Conservation (phyloP, 495 filamentous ascomycete species). For the Neurospora terricola region DNA sequence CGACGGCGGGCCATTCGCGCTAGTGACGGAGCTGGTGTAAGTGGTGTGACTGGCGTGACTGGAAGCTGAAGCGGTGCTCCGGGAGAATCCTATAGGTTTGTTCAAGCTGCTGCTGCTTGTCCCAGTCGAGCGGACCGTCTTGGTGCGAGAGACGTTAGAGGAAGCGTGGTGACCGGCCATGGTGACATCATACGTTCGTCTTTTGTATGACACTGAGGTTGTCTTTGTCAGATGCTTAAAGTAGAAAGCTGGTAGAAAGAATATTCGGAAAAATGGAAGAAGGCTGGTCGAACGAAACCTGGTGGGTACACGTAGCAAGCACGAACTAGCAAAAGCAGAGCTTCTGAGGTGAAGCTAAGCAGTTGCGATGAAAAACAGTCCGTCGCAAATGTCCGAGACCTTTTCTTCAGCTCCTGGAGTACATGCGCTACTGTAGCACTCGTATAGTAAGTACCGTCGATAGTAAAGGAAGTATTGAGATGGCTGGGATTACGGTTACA, state of each 20-base stretch:
- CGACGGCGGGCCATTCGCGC: not conserved
- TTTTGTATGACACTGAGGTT: not conserved
- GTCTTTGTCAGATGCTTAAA: not conserved
- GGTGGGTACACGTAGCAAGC: not conserved
- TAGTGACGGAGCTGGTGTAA: conserved; percentile 1
- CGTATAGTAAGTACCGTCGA: not conserved
- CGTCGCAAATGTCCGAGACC: not conserved
- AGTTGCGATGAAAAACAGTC: not conserved
- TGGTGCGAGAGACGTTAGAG: conserved; percentile 15
- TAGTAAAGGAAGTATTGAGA: not conserved
- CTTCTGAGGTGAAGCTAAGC: not conserved
- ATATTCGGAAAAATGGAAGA: not conserved
- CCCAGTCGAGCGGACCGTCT: conserved; percentile 11
- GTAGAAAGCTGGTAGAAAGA: not conserved
- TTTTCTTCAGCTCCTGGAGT: not conserved
- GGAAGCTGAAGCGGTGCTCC: conserved; percentile 5
- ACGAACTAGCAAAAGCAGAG: not conserved
- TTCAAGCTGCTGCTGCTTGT: conserved; percentile 10
- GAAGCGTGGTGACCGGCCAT: conserved; percentile 19
- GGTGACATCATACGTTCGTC: conserved; percentile 11
- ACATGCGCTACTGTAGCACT: not conserved
- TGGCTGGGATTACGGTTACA: not conserved
- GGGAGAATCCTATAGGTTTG: not conserved
- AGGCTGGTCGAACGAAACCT: not conserved
- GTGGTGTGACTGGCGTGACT: conserved; percentile 2